Base-by-base conservation (phyloP, 257 asterid species). In the Knoxia roxburghii region DNA sequence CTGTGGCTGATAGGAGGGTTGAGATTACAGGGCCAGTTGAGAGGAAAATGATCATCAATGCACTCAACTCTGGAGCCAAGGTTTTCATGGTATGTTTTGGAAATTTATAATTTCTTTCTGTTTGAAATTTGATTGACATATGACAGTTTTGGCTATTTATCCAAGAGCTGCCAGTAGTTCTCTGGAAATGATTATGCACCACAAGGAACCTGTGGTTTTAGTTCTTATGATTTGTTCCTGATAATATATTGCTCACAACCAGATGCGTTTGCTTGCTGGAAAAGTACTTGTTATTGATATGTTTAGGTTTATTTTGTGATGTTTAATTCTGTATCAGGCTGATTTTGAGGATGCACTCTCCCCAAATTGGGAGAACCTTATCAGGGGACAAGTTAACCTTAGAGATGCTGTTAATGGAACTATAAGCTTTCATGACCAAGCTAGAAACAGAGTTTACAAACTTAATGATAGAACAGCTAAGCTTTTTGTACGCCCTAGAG, bases 21-120 rank as follows among this genome's bases (percentile, higher is more conserved):
- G 99, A 94, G 77, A 94, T 94, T 45, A 94, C 99, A 15, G 99
- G 99, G 0, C 99, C 99, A 0, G 96, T 88, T 0, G 99, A 87
- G 81, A 70, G 99, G 86, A 94, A 94, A 76, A 90, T 94, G 99
- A 57, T 90, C 79, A 94, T 94, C 73, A 94, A 94, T 73, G 99
- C 99, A 0, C 96, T 94, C 77, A 94, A 94, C 58, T 94, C 96
- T 20, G 96, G 97, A 0, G 97, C 97, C 75, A 90, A 94, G 71
- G 96, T 94, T 53, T 94, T 94, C 82, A 94, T 94, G 99, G 97
- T 92, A 55, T 55, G 76, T 69, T 18, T 33, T 29, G 51, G n/a
- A 32, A 21, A 61, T 23, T 61, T 21, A 0, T 41, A 43, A 45
- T n/a, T 4, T 3, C 32, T 9, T 0, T 20, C 48, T 48, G 20